Evolutionary conservation across 169 alveolate genomes (phyloP).

Genomic region (Babesia caballi): DNA sequence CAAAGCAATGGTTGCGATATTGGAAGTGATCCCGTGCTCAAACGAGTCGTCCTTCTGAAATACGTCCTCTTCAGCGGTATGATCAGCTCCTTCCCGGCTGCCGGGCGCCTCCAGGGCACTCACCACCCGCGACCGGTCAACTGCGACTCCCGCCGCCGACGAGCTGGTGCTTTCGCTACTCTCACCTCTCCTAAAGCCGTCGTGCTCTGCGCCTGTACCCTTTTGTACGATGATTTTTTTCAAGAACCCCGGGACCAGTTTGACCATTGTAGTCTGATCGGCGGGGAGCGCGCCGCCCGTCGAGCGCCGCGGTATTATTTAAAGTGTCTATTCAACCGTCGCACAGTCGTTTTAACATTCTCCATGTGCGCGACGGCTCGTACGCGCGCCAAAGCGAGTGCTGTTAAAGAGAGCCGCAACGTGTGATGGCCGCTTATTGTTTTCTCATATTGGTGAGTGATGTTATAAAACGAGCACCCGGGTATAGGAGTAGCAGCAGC

Average conservation of each 20-base stretch:
- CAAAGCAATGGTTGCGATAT: conserved; percentile 58
- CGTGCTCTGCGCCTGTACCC: background rate
- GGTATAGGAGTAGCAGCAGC: too few relatives aligned
- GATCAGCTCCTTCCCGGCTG: background rate
- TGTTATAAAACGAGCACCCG: too few relatives aligned
- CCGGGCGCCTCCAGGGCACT: background rate
- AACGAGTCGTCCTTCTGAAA: background rate
- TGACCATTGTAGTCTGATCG: conserved; percentile 31
- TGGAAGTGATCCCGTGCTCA: conserved; percentile 42
- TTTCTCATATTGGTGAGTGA: too few relatives aligned
- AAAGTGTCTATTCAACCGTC: background rate
- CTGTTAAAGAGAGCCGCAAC: too few relatives aligned
- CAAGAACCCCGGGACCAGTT: conserved; percentile 43
- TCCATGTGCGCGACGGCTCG: too few relatives aligned
- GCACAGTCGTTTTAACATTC: too few relatives aligned
- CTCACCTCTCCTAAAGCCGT: background rate
- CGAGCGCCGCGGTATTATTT: background rate
- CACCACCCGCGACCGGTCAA: background rate
- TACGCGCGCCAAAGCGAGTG: too few relatives aligned
- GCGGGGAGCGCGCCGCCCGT: background rate
- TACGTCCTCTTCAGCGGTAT: background rate
- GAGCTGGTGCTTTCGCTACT: background rate
- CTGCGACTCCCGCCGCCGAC: background rate
- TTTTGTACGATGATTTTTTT: conserved; percentile 29
- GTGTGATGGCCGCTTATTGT: too few relatives aligned